Base-by-base conservation (phyloP, 2,329 filamentous ascomycete species). In the Colletotrichum godetiae region DNA sequence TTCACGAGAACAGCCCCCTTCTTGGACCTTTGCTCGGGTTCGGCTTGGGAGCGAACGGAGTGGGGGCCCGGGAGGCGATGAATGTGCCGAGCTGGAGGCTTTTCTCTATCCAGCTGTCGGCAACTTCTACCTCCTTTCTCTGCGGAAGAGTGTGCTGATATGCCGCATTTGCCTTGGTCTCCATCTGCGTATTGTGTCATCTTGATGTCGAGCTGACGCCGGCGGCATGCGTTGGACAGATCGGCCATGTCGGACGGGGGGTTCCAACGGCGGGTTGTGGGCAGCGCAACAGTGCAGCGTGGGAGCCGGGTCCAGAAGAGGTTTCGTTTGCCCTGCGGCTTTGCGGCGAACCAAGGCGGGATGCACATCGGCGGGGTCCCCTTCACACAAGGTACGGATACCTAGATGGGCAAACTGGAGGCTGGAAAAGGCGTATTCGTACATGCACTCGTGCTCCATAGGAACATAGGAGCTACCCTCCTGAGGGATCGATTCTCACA, bases 311-410 rank as follows among this genome's bases (percentile, higher is more conserved):
- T 27, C 11, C 27, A 49, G 57, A 42, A 35, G 57, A 62, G 57
- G 64, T 24, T 62, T 61, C 49, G 29, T 31, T 57, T 56, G 64
- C 52, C 42, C 33, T 42, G 65, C 55, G 63, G 46, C 59, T 59
- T 62, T 72, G 42, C n/a, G 52, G 58, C 13, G 52, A 57, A 13
- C 46, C 64, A 13, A 15, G 31, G 11, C 13, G 15, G 49, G n/a
- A 57, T 8, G 22, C 15, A 13, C 35, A 33, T 15, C 22, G 31
- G 22, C 12, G 33, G 49, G 29, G 52, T 22, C 11, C 24, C 22
- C 55, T 46, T 58, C 33, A 35, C 63, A 49, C 37, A 58, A 19
- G 10, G 7, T 42, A 37, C 8, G 27, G 13, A 42, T 19, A 27
- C 63, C 68, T 49, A 11, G 31, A 37, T 35, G 61, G 29, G 63